Evolutionary conservation across 2,329 filamentous ascomycete species (phyloP).

Genomic region (Trichocomaceae sp.): DNA sequence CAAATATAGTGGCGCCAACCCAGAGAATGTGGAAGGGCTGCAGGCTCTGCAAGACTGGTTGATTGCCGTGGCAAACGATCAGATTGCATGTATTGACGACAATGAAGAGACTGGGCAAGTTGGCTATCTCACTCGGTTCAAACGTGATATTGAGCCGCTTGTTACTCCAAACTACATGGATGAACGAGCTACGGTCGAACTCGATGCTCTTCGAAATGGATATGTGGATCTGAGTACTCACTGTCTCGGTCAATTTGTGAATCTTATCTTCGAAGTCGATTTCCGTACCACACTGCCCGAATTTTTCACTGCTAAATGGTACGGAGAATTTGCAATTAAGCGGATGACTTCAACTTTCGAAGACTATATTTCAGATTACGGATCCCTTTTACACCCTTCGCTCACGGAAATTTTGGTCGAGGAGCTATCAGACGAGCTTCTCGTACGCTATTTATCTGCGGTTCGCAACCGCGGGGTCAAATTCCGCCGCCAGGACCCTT

Average conservation of each 20-base stretch:
- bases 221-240: conserved; percentile 94
- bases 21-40: conserved; percentile 57
- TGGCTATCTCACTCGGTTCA: conserved; percentile 81
- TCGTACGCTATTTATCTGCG: conserved; percentile 73
- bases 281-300: conserved; percentile 75
- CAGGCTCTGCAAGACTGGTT: conserved; percentile 81
- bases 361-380: conserved; percentile 88
- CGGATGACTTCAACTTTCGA: conserved; percentile 92
- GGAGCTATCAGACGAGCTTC: conserved; percentile 84
- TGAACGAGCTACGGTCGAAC: conserved; percentile 63
- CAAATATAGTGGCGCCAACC: conserved; percentile 56
- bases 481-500: conserved; percentile 79
- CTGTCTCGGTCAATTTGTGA: conserved; percentile 80
- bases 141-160: conserved; percentile 70
- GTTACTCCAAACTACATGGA: conserved; percentile 73
- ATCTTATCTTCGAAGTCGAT: conserved; percentile 83
- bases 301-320: conserved; percentile 91
- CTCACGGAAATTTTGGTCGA: conserved; percentile 88
- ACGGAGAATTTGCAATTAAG: conserved; percentile 76
- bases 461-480: conserved; percentile 87
- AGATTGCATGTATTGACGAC: conserved; percentile 97
- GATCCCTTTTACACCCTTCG: conserved; percentile 73
- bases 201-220: conserved; percentile 71
- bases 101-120: conserved; percentile 65
- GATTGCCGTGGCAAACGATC: conserved; percentile 92